Base-by-base conservation (phyloP, 73 alveolate genomes). In the Paramecium tetraurelia region DNA sequence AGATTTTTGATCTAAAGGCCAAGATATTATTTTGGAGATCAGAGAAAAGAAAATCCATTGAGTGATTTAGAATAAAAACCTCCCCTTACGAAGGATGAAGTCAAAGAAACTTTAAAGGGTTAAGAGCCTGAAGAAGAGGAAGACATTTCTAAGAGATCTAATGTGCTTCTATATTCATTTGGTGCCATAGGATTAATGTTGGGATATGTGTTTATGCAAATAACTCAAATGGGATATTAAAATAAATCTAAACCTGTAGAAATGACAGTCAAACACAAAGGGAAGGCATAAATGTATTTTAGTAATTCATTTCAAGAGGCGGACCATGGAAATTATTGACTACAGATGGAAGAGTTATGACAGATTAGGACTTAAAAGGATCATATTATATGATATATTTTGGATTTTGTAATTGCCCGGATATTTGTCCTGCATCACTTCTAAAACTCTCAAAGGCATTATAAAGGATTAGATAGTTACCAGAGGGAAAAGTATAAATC, bases 371-470 rank as follows among this genome's bases (percentile, higher is more conserved):
- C 63, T 48, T 48, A 22, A 48, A 27, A 48, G 59, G 59, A 16
- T 48, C 59, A 5, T 48, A 48, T 84, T 92, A 94, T 71, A 92
- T 97, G 80, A 94, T 96, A 5, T 97, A 97, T 75, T 96, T 97
- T 59, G 99, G 99, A 2, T 97, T 95, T 93, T 96, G 98, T 22
- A 75, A 93, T 59, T 96, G 99, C 85, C 99, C 99, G 21, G 98
- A 97, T 92, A 96, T 97, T 22, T 97, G 99, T 89, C 99, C 99
- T 33, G 95, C 93, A 24, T 92, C 97, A 41, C 84, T 97, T 22
- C 85, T 92, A 35, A 97, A 97, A 72, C 27, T 95, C 59, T 70
- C 93, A 11, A 92, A 95, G 68, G 97, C 98, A 5, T 48, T 83
- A 18, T 21, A 50, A 80, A 92, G 84, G 22, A 85, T 92, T 24